Conservation (phyloP, 2,329 filamentous ascomycete genomes). For the Neobulgaria alba region DNA sequence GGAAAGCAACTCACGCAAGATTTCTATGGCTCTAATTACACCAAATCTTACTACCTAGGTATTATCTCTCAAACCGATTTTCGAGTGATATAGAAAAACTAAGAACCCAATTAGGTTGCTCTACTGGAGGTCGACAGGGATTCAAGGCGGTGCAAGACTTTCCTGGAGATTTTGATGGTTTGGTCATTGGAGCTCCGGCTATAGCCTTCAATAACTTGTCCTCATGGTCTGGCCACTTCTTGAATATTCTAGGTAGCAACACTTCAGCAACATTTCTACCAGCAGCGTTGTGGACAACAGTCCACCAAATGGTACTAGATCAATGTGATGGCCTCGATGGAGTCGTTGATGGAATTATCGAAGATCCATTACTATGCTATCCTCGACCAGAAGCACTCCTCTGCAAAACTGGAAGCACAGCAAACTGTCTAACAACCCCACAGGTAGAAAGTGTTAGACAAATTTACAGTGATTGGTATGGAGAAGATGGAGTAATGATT, state of each 20-base stretch:
- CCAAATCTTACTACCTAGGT: conserved; percentile 31
- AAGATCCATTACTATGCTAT: conserved; percentile 30
- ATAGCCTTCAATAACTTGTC: conserved; percentile 16
- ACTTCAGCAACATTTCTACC: conserved; percentile 28
- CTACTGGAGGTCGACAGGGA: conserved; percentile 33
- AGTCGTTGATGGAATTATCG: conserved; percentile 30
- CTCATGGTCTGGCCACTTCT: conserved; percentile 8
- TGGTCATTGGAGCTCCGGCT: conserved; percentile 32
- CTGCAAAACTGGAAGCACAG: conserved; percentile 1
- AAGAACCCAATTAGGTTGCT: no score
- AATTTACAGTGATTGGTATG: conserved; percentile 10
- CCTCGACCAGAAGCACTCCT: conserved; percentile 18
- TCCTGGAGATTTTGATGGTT: conserved; percentile 34
- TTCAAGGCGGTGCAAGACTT: conserved; percentile 32
- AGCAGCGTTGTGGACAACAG: conserved; percentile 7
- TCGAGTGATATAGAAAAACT: no score
- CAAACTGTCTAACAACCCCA: conserved; percentile 9
- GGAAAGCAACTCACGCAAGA: conserved; percentile 19
- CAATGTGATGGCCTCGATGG: conserved; percentile 32
- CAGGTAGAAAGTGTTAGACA: conserved; percentile 15
- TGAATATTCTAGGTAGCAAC: conserved; percentile 9
- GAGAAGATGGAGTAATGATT: conserved; percentile 11
- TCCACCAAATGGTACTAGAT: conserved; percentile 24
- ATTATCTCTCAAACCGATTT: no score
- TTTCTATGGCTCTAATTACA: conserved; percentile 28